Base-by-base conservation (phyloP, 768 basidiomycete genomes). In the Piloderma croceum region DNA sequence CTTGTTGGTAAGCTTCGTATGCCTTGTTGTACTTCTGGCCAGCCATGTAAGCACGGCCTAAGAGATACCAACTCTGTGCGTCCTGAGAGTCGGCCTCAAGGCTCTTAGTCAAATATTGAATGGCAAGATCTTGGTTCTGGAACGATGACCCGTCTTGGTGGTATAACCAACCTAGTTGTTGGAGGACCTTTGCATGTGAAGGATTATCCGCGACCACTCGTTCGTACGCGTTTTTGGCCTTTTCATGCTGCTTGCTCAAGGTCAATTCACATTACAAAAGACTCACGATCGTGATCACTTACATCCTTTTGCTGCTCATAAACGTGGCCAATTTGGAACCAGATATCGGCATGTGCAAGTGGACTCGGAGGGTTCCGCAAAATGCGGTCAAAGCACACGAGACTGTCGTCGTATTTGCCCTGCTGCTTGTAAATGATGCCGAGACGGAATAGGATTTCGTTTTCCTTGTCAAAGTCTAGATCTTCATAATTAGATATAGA, bases 391-490 rank as follows among this genome's bases (percentile, higher is more conserved):
- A 98, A 98, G 66, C 96, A 98, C 39, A 77, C 76, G 3, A 99
- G 73, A 9, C 83, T 87, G 10, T 91, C 87, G 2, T 79, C 68
- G 52, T 90, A 97, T 66, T 97, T 97, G 53, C 86, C 82, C 58
- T 98, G 94, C 57, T 97, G 94, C 68, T 99, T 98, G 74, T 98
- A 98, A 46, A 99, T 99, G 57, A 99, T 98, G 24, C 96, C 96
- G 11, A 99, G 75, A 24, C 96, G 82, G 70, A 98, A 99, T 21
- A 94, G 82, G 47, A 99, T 97, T 59, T 99, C 96, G 59, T 98
- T 97, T 33, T 92, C 86, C 70, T 97, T 97, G 70, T 97, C 92
- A 51, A 98, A 99, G 59, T 92, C 93, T 81, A 60, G 41, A 34
- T 57, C 60, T 63, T 41, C 53, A 38, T 43, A 50, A 54, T 50